Percentiles rank a stretch among this genome's conserved stretches.
These are phyloP conservation scores for Geum urbanum DNA, from an alignment of 306 rosid species.

Conservation along the genomic window DNA sequence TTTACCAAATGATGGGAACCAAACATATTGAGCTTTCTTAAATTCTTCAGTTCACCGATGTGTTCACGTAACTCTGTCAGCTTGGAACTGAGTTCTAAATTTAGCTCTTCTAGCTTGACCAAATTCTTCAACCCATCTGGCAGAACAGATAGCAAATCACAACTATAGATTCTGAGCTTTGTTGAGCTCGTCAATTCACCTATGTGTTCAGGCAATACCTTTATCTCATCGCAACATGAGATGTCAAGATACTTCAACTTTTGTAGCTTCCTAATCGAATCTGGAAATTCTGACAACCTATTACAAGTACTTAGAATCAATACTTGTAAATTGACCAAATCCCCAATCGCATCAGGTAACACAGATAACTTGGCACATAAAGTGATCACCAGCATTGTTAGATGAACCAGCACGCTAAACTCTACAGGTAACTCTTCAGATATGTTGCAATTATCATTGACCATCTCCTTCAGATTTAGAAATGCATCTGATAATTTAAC, in stretches of 20 bases:
- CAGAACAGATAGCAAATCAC: constrained; percentile 42
- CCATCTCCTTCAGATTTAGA: constrained; percentile 42
- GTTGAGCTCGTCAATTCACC: constrained; percentile 23
- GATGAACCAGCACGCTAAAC: constrained; percentile 21
- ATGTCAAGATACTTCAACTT: constrained; percentile 46
- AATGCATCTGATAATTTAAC: constrained; percentile 23
- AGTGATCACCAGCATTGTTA: constrained; percentile 40
- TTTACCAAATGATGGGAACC: constrained; percentile 34
- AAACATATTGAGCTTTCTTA: constrained; percentile 35
- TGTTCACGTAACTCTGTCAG: constrained; percentile 33
- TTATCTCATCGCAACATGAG: constrained; percentile 41
- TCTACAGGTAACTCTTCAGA: constrained; percentile 31
- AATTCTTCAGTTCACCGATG: constrained; percentile 33
- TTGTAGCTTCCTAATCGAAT: constrained; percentile 31
- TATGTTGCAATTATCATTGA: not conserved
- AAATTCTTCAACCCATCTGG: constrained; percentile 38
- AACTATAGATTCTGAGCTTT: constrained; percentile 49
- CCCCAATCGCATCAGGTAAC: constrained; percentile 42
- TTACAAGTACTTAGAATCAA: constrained; percentile 48
- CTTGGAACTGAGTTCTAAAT: not conserved
- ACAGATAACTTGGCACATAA: constrained; percentile 42
- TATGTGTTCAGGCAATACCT: constrained; percentile 30
- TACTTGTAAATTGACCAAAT: constrained; percentile 40
- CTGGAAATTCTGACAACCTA: constrained; percentile 36
- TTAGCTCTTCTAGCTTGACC: constrained; percentile 23